Evolutionary conservation across 1,284 basidiomycete species (phyloP), one percentile per base, ranked within the genome.

Genomic region (Tremellales sp.): DNA sequence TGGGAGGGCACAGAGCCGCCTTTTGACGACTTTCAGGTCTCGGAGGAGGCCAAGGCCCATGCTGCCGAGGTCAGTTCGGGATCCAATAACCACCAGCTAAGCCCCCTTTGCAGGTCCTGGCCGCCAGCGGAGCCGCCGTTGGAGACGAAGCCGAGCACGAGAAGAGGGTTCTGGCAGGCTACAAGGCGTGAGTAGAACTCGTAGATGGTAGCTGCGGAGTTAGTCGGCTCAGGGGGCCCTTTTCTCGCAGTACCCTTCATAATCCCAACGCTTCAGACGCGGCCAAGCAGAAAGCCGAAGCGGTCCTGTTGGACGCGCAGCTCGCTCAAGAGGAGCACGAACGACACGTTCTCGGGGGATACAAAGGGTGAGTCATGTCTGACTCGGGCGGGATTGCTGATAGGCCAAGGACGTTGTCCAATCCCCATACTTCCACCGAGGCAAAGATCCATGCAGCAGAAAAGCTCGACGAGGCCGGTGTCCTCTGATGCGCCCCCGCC

Each of bases 211-310:
- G 9, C 4, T 27, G 27, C 39, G 40, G 48, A 41, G 29, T n/a
- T 36, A 8, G 34, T 9, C 34, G 9, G 16, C 8, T 18, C 8
- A 8, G 9, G 34, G 16, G n/a, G 16, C n/a, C n/a, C n/a, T n/a
- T n/a, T n/a, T n/a, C n/a, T n/a, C n/a, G 14, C 40, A 62, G 60
- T 5, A 51, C 58, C 5, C 16, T 62, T 21, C 48, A 54, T 36
- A 62, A 62, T 40, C 48, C 50, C 21, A 50, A 54, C 27, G 37
- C 45, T n/a, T 56, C 52, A 4, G 52, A 51, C 9, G 51, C 53
- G 40, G 60, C 57, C 5, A 62, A 62, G 35, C 38, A 56, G 29
- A 53, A 58, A 31, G 60, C 60, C 12, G 36, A 46, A 24, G 41
- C 52, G 37, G 44, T 49, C 16, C 44, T 60, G 22, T 44, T 50